Evolutionary conservation across 768 basidiomycete species (phyloP), one percentile per base, ranked within the genome.

Genomic region (Collybiopsis luxurians): DNA sequence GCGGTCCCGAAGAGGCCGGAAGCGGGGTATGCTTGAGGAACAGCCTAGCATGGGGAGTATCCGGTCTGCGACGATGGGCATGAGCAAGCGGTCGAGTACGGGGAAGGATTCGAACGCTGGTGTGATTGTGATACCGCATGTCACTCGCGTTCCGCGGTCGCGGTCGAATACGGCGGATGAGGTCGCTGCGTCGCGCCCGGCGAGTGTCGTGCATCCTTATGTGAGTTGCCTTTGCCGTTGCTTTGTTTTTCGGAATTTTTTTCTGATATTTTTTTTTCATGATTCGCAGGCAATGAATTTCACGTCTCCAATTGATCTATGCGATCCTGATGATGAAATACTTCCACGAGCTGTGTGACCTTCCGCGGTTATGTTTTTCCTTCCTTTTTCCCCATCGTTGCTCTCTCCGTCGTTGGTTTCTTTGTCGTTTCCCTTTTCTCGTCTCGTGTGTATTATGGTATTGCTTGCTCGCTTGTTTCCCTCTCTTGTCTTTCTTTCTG

Each of bases 261-360:
- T 26, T n/a, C 24, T 27, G 15, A 11, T n/a, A 30, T 28, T 45
- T 38, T 6, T 40, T 47, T n/a, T n/a, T n/a, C n/a, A n/a, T n/a
- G n/a, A 17, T 23, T 36, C 10, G 50, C 56, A 73, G 70, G 68
- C 70, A n/a, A 69, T 65, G 57, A 71, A 64, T 42, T 75, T 72
- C 57, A 74, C 73, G 40, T 74, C 73, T 12, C 74, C 74, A 10
- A 75, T 75, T 23, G 63, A 63, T 55, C 49, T 63, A 23, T 57
- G 51, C 13, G 63, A 61, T 44, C 26, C 34, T 11, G 60, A 61
- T 40, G 43, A 57, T 17, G 57, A 53, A 13, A 45, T 30, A 11
- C 30, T 23, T 4, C 26, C 53, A 17, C 53, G 42, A 44, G 42
- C 50, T 10, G 38, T 51, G 36, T 51, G 50, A 51, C n/a, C n/a